Percentiles rank a stretch among this genome's conserved stretches.
These are phyloP conservation scores for Tephrocybe sp. DNA, from an alignment of 768 basidiomycete genomes.

Conservation along the genomic window DNA sequence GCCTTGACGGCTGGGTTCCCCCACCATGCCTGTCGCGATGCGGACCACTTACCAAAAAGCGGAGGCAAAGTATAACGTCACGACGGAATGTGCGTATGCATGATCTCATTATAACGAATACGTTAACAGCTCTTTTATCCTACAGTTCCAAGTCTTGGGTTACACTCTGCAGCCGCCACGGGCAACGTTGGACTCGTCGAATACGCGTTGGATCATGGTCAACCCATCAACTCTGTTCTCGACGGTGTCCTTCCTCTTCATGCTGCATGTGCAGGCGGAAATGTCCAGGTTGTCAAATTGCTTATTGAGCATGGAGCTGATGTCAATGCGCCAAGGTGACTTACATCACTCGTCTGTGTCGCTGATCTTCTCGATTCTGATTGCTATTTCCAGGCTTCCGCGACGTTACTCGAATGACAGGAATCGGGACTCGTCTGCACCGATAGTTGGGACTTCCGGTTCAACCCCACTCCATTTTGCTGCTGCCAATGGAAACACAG, in stretches of 20 bases:
- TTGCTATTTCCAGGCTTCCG: slow-evolving; percentile 49
- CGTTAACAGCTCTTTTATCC: slow-evolving; percentile 4
- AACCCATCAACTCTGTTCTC: slow-evolving; percentile 94
- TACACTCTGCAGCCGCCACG: slow-evolving; percentile 75
- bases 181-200: slow-evolving; percentile 93
- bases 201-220: slow-evolving; percentile 91
- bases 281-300: slow-evolving; percentile 82
- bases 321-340: slow-evolving; percentile 90
- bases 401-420: slow-evolving; percentile 74
- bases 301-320: slow-evolving; percentile 96
- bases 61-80: slow-evolving; percentile 58
- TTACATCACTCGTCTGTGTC: slow-evolving; percentile 11
- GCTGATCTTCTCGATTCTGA: slow-evolving; percentile 5
- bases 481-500: slow-evolving; percentile 88
- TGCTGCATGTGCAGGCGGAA: slow-evolving; percentile 91
- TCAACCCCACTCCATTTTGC: slow-evolving; percentile 97
- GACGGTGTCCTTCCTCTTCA: slow-evolving; percentile 97
- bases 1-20: slow-evolving; percentile 20
- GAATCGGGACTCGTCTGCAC: slow-evolving; percentile 61
- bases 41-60: slow-evolving; percentile 47
- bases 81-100: slow-evolving; percentile 50
- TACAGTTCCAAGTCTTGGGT: slow-evolving; percentile 71
- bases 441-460: slow-evolving; percentile 81
- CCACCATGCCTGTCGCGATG: slow-evolving; percentile 49
- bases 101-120: slow-evolving; percentile 7